Evolutionary conservation across 371 early-diverging fungal genomes (phyloP).

Genomic region (Actinomortierella ambigua): DNA sequence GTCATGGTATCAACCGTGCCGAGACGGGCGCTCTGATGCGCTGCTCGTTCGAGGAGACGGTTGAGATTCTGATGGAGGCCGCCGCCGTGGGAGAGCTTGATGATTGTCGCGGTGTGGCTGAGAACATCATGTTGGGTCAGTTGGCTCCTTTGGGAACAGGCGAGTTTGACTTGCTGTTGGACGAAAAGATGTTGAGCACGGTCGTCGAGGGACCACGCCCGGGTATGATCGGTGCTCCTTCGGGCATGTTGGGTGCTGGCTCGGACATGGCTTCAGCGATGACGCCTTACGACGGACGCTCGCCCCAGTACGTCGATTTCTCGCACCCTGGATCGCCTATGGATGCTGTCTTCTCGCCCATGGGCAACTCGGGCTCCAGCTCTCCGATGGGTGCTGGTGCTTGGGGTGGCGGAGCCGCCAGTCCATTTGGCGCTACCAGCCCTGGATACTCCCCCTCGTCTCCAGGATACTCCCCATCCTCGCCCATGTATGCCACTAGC

Average conservation of each 20-base stretch:
- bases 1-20: conserved; percentile 99
- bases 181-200: conserved; percentile 86
- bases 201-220: conserved; percentile 51
- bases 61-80: conserved; percentile 98
- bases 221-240: conserved; percentile 27
- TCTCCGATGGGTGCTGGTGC: conserved; percentile 52
- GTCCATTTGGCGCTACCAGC: conserved; percentile 62
- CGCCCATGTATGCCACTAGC: conserved; percentile 54
- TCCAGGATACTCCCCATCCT: conserved; percentile 83
- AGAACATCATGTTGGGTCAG: conserved; percentile 99
- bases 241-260: conserved; percentile 27
- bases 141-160: conserved; percentile 99
- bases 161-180: conserved; percentile 90
- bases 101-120: conserved; percentile 96
- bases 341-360: conserved; percentile 41
- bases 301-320: conserved; percentile 63
- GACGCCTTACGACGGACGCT: conserved; percentile 66
- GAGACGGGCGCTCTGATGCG: conserved; percentile 97
- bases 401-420: conserved; percentile 42
- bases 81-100: conserved; percentile 95
- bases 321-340: conserved; percentile 60
- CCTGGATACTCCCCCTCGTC: conserved; percentile 80
- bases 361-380: conserved; percentile 32
- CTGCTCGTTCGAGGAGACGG: conserved; percentile 99
- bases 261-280: conserved; percentile 47